Conservation (phyloP, 805 yeast genomes). For the Lachancea cidri region DNA sequence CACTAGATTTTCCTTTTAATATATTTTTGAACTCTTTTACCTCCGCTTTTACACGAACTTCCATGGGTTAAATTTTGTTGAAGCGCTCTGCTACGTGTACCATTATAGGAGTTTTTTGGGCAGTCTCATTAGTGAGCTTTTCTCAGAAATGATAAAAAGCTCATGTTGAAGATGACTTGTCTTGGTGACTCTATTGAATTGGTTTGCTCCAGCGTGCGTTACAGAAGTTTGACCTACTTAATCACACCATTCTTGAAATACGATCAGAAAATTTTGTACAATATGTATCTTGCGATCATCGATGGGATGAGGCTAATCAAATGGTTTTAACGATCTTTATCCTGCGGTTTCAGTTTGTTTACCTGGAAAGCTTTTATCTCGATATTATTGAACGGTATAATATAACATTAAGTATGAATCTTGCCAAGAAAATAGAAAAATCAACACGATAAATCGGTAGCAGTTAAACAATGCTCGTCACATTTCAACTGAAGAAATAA, state of each 20-base stretch:
- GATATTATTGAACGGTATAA: too few species aligned
- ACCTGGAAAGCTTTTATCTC: too few species aligned
- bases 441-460: too few species aligned
- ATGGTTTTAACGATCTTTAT: not conserved
- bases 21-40: slow-evolving; percentile 5
- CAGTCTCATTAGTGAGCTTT: slow-evolving; percentile 9
- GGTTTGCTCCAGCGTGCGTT: not conserved
- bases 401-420: too few species aligned
- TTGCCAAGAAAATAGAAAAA: too few species aligned
- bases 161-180: slow-evolving; percentile 3
- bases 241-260: not conserved
- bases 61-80: slow-evolving; percentile 7
- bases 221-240: not conserved
- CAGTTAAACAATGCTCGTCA: too few species aligned
- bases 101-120: slow-evolving; percentile 9
- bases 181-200: slow-evolving; percentile 6
- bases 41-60: slow-evolving; percentile 2
- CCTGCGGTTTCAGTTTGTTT: too few species aligned
- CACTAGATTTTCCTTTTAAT: slow-evolving; percentile 5
- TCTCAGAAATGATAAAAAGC: not conserved
- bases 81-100: slow-evolving; percentile 6
- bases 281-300: not conserved
- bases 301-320: not conserved
- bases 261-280: not conserved
- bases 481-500: too few species aligned